phyloP scores from a whole-genome alignment of 1,284 basidiomycete genomes.

The Nidula niveotomentosa region DNA sequence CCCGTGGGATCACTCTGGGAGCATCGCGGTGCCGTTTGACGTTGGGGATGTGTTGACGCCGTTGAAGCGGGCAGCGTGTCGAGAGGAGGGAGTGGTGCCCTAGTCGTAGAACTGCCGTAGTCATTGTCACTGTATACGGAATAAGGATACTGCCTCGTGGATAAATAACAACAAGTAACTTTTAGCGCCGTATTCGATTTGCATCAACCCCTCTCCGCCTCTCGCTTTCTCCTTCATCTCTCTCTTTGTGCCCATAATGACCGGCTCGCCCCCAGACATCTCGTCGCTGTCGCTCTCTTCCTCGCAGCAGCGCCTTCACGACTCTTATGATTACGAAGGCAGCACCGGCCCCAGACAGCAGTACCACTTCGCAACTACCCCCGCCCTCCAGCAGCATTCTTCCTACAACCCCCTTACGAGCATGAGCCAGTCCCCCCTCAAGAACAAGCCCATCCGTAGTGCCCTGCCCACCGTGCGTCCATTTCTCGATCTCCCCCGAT shows the following conservation, averaged over 20 bases:
- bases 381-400: constrained; percentile 64
- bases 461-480: constrained; percentile 69
- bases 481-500: constrained; percentile 18
- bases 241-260: constrained; percentile 57
- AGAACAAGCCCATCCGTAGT: constrained; percentile 66
- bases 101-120: background rate
- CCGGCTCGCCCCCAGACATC: constrained; percentile 74
- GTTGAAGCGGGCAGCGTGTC: constrained; percentile 43
- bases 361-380: constrained; percentile 71
- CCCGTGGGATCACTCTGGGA: constrained; percentile 58
- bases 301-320: constrained; percentile 74
- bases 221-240: constrained; percentile 21
- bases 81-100: constrained; percentile 2
- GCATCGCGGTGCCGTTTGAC: constrained; percentile 40
- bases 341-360: constrained; percentile 49
- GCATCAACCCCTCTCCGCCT: background rate
- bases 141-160: constrained; percentile 13
- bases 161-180: too few species aligned
- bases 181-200: constrained; percentile 6
- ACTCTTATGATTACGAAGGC: constrained; percentile 80
- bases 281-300: constrained; percentile 70
- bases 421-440: constrained; percentile 67
- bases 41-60: constrained; percentile 44
- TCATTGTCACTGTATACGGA: constrained; percentile 1
- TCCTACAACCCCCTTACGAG: constrained; percentile 61